Conservation (phyloP, 805 yeast genomes). For the Saccharomycopsis malanga region DNA sequence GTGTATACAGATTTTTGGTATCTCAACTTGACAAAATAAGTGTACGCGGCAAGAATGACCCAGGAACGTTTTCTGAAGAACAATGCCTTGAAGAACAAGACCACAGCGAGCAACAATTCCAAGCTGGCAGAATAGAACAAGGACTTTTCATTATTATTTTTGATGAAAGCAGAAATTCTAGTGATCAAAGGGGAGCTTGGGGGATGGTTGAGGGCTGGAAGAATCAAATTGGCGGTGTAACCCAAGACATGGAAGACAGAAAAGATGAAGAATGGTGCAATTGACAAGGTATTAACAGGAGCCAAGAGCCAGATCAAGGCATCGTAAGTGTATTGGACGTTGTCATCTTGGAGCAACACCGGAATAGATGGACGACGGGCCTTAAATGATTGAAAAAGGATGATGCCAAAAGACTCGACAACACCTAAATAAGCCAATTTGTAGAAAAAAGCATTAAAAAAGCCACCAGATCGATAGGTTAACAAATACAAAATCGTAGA, state of each 20-base stretch:
- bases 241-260: conserved; percentile 77
- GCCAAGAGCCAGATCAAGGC: conserved; percentile 48
- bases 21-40: conserved; percentile 66
- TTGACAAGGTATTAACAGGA: conserved; percentile 54
- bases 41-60: conserved; percentile 46
- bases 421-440: conserved; percentile 56
- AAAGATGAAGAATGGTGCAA: conserved; percentile 68
- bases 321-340: conserved; percentile 60
- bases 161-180: conserved; percentile 33
- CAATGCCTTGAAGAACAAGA: conserved; percentile 45
- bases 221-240: conserved; percentile 54
- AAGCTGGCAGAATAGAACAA: conserved; percentile 53
- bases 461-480: conserved; percentile 27
- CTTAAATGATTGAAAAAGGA: conserved; percentile 50
- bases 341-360: conserved; percentile 51
- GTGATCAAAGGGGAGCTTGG: conserved; percentile 25
- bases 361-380: conserved; percentile 25
- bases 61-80: conserved; percentile 60
- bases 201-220: conserved; percentile 47
- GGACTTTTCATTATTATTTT: conserved; percentile 49
- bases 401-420: conserved; percentile 67
- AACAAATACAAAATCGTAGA: conserved; percentile 35
- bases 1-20: conserved; percentile 71
- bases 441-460: conserved; percentile 41
- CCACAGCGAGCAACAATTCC: conserved; percentile 40